phyloP scores from a whole-genome alignment of 1,284 basidiomycete genomes.

The Ceratobasidium sp. region DNA sequence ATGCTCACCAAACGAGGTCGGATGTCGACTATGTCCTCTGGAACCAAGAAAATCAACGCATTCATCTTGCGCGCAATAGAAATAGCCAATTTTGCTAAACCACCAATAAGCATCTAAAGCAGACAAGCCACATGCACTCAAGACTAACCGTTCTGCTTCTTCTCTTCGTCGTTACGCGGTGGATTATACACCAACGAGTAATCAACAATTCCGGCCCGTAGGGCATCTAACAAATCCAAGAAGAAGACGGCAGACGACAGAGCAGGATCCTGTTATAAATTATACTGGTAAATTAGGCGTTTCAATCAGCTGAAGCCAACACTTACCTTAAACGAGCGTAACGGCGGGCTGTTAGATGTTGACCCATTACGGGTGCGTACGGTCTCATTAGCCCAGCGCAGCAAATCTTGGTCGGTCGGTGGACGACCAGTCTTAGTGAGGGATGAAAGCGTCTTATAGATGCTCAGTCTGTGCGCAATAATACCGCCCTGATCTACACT shows the following conservation, averaged over 20 bases:
- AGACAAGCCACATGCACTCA: not conserved
- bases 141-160: constrained; percentile 86
- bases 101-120: not conserved
- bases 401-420: constrained; percentile 92
- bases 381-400: constrained; percentile 94
- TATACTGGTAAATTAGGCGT: not conserved
- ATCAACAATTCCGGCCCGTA: constrained; percentile 96
- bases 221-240: constrained; percentile 90
- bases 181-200: constrained; percentile 80
- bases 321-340: constrained; percentile 83
- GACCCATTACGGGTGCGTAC: constrained; percentile 57
- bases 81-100: constrained; percentile 91
- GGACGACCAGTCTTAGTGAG: constrained; percentile 79
- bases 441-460: constrained; percentile 88
- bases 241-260: constrained; percentile 93
- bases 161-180: constrained; percentile 85
- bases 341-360: constrained; percentile 54
- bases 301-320: not conserved
- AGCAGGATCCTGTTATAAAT: constrained; percentile 70
- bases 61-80: constrained; percentile 98
- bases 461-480: constrained; percentile 69
- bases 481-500: too few relatives aligned
- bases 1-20: constrained; percentile 78
- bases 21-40: constrained; percentile 94
- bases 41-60: constrained; percentile 95